Evolutionary conservation across 257 asterid genomes (phyloP).

Genomic region (Rubia yunnanensis): DNA sequence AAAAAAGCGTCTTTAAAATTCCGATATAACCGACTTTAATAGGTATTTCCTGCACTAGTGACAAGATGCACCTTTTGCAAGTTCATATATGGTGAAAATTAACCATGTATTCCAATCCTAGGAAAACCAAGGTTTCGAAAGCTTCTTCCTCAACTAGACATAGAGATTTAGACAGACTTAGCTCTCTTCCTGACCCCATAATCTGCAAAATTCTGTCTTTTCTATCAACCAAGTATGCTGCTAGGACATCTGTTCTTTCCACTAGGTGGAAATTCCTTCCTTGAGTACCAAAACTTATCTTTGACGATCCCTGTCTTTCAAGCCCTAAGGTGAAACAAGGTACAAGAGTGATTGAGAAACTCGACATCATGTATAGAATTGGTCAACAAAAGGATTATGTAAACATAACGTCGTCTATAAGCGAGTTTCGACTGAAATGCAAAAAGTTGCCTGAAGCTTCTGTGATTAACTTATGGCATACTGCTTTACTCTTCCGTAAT

Average conservation of each 20-base stretch:
- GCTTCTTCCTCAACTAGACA: background rate
- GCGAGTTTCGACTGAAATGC: background rate
- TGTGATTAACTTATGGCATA: background rate
- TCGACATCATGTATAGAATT: background rate
- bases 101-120: background rate
- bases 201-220: background rate
- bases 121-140: background rate
- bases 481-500: background rate
- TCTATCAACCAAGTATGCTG: background rate
- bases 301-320: background rate
- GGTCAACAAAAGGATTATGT: background rate
- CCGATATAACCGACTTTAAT: too few relatives aligned
- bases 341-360: background rate
- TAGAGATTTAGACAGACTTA: background rate
- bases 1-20: too few relatives aligned
- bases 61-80: too few relatives aligned
- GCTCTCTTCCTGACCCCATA: background rate
- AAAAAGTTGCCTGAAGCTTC: background rate
- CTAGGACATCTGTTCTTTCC: background rate
- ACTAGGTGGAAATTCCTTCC: background rate
- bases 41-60: too few relatives aligned
- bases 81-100: too few relatives aligned
- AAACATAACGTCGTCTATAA: background rate
- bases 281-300: background rate
- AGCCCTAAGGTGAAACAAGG: background rate